Evolutionary conservation across 2,329 filamentous ascomycete genomes (phyloP), one percentile per base, ranked within the genome.

Genomic region (Calonectria pteridis): DNA sequence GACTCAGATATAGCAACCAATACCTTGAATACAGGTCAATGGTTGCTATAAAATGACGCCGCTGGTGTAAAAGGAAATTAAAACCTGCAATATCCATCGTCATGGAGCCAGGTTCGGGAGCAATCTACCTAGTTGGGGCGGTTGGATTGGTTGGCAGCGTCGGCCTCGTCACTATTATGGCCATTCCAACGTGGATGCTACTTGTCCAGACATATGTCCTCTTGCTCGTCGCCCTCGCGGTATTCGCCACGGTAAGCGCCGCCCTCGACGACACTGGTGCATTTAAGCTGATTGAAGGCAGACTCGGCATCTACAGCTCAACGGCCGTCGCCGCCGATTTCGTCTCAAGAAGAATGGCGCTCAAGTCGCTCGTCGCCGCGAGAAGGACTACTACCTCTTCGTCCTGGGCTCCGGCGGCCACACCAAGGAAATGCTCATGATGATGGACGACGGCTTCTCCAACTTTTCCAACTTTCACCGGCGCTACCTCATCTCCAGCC

Each of bases 371-470:
- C 73, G 70, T 28, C 64, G 68, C 28, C 73, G 37, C 9, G 29
- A 51, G 3, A 77, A 79, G 4, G 85, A 85, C 31, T 90, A 96
- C 83, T 87, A 95, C 68, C 87, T 98, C 37, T 90, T 98, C 76
- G 93, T 98, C 31, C 93, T 98, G 29, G 97, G 97, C 67, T 97
- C 94, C 3, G 97, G 97, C 37, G 97, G 97, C 0, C 97, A 99
- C 85, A 98, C 97, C 0, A 93, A 95, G 62, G 97, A 99, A 85
- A 98, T 99, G 94, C 89, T 98, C 75, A 92, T 93, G 81, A 94
- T 98, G 87, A 91, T 99, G 78, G 87, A 88, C 71, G 86, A 88
- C 77, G 90, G 89, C 77, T 90, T 90, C 81, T 87, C 87, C 72
- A 84, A 85, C 49, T 88, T 87, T 76, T 55, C 82, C 68, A 82